Percentiles rank a stretch among this genome's conserved stretches.
Conservation (phyloP, 2,329 filamentous ascomycete genomes). For the Aspergillus udagawae region DNA sequence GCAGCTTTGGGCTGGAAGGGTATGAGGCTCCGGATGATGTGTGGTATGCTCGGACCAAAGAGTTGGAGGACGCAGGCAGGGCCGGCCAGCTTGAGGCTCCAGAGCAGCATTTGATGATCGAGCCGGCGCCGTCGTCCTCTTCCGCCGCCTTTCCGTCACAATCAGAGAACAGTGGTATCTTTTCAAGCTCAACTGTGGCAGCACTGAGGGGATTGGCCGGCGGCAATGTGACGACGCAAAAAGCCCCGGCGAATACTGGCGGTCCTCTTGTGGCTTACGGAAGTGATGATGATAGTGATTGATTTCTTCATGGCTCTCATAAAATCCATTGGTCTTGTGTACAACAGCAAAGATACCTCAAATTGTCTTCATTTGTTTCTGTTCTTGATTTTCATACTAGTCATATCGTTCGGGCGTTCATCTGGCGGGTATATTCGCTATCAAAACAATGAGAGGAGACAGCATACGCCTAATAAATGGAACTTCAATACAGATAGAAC, state of each 20-base stretch:
- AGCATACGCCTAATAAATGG: slow-evolving; percentile 6
- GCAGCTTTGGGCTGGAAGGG: slow-evolving; percentile 79
- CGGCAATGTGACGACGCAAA: slow-evolving; percentile 41
- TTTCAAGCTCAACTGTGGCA: slow-evolving; percentile 77
- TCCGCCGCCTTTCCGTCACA: slow-evolving; percentile 32
- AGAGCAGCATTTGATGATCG: slow-evolving; percentile 44
- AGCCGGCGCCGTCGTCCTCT: slow-evolving; percentile 39
- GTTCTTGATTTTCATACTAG: not conserved
- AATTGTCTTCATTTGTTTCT: not conserved
- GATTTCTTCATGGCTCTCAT: slow-evolving; percentile 9
- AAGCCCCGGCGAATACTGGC: slow-evolving; percentile 39
- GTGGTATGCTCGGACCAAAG: slow-evolving; percentile 79
- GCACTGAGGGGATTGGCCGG: slow-evolving; percentile 61
- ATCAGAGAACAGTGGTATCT: slow-evolving; percentile 59
- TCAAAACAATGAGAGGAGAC: slow-evolving; percentile 11
- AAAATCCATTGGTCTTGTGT: slow-evolving; percentile 3
- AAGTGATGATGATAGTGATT: slow-evolving; percentile 78
- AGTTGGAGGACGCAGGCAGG: slow-evolving; percentile 60
- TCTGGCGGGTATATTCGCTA: not conserved
- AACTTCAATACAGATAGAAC: slow-evolving; percentile 9
- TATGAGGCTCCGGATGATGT: slow-evolving; percentile 94
- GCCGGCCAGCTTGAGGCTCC: slow-evolving; percentile 54
- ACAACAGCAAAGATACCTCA: slow-evolving; percentile 9
- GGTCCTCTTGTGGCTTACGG: slow-evolving; percentile 84
- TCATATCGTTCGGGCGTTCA: not conserved